Percentiles rank a stretch among this genome's conserved stretches.
These are phyloP conservation scores for Phylloporus arenicola DNA, from an alignment of 768 basidiomycete species.

Conservation along the genomic window DNA sequence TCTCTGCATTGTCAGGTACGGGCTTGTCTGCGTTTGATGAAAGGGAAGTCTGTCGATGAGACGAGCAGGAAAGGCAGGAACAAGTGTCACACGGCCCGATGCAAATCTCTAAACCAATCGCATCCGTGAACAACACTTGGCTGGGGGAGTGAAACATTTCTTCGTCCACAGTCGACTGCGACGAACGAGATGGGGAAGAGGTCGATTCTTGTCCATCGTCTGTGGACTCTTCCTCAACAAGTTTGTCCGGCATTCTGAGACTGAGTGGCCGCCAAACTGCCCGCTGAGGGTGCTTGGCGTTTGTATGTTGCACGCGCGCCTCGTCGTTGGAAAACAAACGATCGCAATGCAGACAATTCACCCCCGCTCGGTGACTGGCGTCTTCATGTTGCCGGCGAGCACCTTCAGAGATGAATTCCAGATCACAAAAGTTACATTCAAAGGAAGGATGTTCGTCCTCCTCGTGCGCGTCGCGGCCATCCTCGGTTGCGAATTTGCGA, in stretches of 20 bases:
- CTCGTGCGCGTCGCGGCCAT: neutral
- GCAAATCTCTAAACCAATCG: neutral
- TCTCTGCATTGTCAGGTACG: neutral
- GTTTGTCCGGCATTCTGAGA: neutral
- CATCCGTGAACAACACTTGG: neutral
- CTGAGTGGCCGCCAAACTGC: too few relatives aligned
- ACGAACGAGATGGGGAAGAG: neutral
- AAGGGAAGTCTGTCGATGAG: neutral
- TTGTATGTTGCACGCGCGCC: too few relatives aligned
- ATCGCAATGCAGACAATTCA: too few relatives aligned
- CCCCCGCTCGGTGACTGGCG: neutral
- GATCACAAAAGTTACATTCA: constrained; percentile 5
- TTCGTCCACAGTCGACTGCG: constrained; percentile 2
- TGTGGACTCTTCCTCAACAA: neutral
- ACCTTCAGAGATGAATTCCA: neutral
- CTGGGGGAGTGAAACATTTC: constrained; percentile 8
- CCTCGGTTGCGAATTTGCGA: neutral
- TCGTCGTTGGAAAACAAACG: too few relatives aligned
- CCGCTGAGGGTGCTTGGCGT: too few relatives aligned
- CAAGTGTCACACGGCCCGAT: neutral
- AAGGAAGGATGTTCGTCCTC: neutral
- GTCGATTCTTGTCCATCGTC: neutral
- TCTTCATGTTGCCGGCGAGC: constrained; percentile 6
- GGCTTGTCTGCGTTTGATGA: neutral
- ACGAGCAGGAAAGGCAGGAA: neutral